Conservation (phyloP, 345 rosid genomes). For the Turnera subulata region DNA sequence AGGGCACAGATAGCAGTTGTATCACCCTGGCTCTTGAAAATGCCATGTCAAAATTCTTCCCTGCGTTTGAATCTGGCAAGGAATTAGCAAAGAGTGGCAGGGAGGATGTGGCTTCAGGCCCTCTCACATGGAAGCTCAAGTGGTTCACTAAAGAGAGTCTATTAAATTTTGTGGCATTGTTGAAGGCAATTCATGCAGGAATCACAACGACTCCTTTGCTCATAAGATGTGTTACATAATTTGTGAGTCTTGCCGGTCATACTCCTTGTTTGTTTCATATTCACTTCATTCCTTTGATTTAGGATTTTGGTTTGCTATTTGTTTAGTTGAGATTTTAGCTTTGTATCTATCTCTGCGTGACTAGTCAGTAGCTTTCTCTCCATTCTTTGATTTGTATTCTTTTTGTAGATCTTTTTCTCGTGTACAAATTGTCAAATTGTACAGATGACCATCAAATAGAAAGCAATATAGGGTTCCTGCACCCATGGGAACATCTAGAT, state of each 20-base stretch:
- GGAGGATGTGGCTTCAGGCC: conserved; percentile 12
- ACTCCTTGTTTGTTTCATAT: conserved; percentile 15
- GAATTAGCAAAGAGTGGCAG: conserved; percentile 9
- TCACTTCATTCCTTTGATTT: conserved; percentile 43
- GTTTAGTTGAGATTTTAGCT: background rate
- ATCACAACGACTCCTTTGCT: conserved; percentile 37
- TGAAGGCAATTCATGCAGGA: conserved; percentile 67
- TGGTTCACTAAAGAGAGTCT: conserved; percentile 52
- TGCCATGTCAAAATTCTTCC: conserved; percentile 31
- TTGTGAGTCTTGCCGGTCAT: conserved; percentile 16
- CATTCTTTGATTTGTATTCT: conserved; percentile 36
- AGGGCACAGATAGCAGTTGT: conserved; percentile 29
- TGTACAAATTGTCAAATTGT: conserved; percentile 31
- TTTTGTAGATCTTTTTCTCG: conserved; percentile 4
- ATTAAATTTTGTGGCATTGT: conserved; percentile 53
- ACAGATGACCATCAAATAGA: conserved; percentile 7
- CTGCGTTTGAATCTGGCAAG: conserved; percentile 16
- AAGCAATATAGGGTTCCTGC: background rate
- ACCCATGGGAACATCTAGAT: too few relatives aligned
- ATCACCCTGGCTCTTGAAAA: conserved; percentile 40
- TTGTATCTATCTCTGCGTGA: conserved; percentile 5
- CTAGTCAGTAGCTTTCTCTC: conserved; percentile 14
- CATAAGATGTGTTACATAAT: conserved; percentile 29
- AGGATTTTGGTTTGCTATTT: conserved; percentile 1
- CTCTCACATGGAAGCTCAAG: conserved; percentile 59